These are phyloP conservation scores for Botrytis squamosa DNA, from an alignment of 2,329 filamentous ascomycete species.

Conservation along the genomic window DNA sequence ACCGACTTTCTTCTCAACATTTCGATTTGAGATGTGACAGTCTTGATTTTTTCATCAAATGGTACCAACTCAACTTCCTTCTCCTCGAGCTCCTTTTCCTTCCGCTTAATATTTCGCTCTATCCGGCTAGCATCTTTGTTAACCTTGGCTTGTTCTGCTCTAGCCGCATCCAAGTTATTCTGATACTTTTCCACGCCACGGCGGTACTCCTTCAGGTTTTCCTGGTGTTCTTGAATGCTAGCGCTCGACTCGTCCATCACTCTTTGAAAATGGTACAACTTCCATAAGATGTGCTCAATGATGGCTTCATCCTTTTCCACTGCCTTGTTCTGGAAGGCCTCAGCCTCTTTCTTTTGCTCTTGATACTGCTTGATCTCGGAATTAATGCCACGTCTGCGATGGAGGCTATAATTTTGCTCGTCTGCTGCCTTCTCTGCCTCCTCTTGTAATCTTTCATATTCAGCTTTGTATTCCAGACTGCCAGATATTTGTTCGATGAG, in stretches of 20 bases:
- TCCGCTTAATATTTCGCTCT: slow-evolving; percentile 81
- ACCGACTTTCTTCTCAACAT: slow-evolving; percentile 66
- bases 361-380: slow-evolving; percentile 97
- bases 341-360: slow-evolving; percentile 93
- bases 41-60: slow-evolving; percentile 85
- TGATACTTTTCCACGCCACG: slow-evolving; percentile 86
- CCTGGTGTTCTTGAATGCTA: slow-evolving; percentile 89
- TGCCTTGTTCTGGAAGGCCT: slow-evolving; percentile 87
- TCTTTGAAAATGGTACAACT: slow-evolving; percentile 91
- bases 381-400: slow-evolving; percentile 89
- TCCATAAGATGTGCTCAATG: slow-evolving; percentile 93
- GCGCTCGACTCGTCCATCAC: slow-evolving; percentile 88
- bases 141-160: slow-evolving; percentile 77
- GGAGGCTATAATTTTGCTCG: slow-evolving; percentile 83
- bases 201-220: slow-evolving; percentile 88
- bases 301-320: slow-evolving; percentile 89
- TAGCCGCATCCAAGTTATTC: slow-evolving; percentile 73
- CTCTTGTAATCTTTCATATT: slow-evolving; percentile 87
- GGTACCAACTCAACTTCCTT: slow-evolving; percentile 83
- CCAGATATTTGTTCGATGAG: slow-evolving; percentile 98
- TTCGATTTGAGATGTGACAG: slow-evolving; percentile 70
- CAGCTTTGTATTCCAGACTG: slow-evolving; percentile 88
- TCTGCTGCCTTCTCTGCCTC: slow-evolving; percentile 85
- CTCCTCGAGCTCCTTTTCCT: slow-evolving; percentile 84
- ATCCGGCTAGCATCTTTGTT: slow-evolving; percentile 74